A percentile compares a stretch with the other conserved stretches of the same genome.
Evolutionary conservation across 352 stramenopile genomes (phyloP).

Genomic region (Peronospora destructor): DNA sequence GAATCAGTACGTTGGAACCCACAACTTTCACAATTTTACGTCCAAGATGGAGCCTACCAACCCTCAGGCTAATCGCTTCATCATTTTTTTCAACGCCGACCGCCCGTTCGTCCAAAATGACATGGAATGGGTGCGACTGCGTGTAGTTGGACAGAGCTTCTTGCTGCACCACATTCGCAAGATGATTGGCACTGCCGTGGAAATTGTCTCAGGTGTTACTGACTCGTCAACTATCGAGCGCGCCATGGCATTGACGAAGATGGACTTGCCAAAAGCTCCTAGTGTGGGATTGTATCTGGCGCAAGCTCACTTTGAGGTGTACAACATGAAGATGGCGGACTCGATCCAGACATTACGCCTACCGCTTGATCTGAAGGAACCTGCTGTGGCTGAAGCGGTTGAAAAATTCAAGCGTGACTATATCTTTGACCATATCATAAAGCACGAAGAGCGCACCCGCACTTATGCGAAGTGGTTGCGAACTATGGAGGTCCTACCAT

Average conservation of each 20-base stretch:
- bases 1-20: slow-evolving; percentile 74
- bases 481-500: slow-evolving; percentile 60
- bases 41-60: slow-evolving; percentile 80
- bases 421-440: slow-evolving; percentile 83
- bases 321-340: slow-evolving; percentile 74
- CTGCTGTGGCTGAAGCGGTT: slow-evolving; percentile 38
- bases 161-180: slow-evolving; percentile 97
- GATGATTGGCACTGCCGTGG: slow-evolving; percentile 89
- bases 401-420: slow-evolving; percentile 73
- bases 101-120: slow-evolving; percentile 79
- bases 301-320: slow-evolving; percentile 81
- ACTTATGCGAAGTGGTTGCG: slow-evolving; percentile 81
- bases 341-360: slow-evolving; percentile 61
- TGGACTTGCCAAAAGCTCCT: slow-evolving; percentile 82
- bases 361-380: slow-evolving; percentile 56
- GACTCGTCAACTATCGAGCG: slow-evolving; percentile 42
- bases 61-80: slow-evolving; percentile 86
- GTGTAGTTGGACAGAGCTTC: slow-evolving; percentile 95
- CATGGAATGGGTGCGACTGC: slow-evolving; percentile 93
- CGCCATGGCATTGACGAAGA: slow-evolving; percentile 69
- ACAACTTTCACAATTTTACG: slow-evolving; percentile 98
- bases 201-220: slow-evolving; percentile 62
- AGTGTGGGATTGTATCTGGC: slow-evolving; percentile 83
- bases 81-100: slow-evolving; percentile 86
- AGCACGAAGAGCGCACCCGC: slow-evolving; percentile 63